Evolutionary conservation across 345 rosid species (phyloP), one percentile per base, ranked within the genome.

Genomic region (Eucalyptus microcorys): DNA sequence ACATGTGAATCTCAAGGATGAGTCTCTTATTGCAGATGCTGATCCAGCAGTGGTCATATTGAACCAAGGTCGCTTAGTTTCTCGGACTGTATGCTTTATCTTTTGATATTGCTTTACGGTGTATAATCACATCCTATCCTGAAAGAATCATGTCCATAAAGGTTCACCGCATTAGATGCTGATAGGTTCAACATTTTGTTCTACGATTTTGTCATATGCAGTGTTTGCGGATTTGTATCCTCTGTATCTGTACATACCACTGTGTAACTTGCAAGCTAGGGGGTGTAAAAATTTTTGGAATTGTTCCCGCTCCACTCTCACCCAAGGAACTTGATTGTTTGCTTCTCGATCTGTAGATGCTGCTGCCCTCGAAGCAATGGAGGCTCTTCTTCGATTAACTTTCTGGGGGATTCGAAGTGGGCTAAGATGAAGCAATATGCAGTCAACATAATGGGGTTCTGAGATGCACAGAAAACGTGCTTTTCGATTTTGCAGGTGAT

Each of bases 1-100:
- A 92, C 91, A 91, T 97, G 96, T 97, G 94, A 97, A 49, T 87
- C 42, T 76, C 27, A 76, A 21, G 14, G 47, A 10, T 2, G 30
- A 76, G 83, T 76, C 83, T 76, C 24, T 76, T 43, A 52, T 52
- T 21, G 83, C 83, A 37, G 47, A 76, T 76, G 47, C 83, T 76
- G 83, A 40, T 76, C 47, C 83, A 49, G 87, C 87, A 50, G 43
- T 49, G 61, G 66, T 26, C 47, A 0, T 76, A 40, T 76, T 10
- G 83, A 21, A 37, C 83, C 83, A 6, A 76, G 83, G 83, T 76
- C 1, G 15, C 47, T 37, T 76, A 21, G 47, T 76, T 76, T 11
- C 83, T 76, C 8, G 15, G 47, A 21, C 47, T 76, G 27, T 21
- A 76, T 76, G 2, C 30, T 40, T 40, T 21, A 76, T 76, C 83